Conservation (phyloP, 352 stramenopile genomes). For the Globisporangium lucens region DNA sequence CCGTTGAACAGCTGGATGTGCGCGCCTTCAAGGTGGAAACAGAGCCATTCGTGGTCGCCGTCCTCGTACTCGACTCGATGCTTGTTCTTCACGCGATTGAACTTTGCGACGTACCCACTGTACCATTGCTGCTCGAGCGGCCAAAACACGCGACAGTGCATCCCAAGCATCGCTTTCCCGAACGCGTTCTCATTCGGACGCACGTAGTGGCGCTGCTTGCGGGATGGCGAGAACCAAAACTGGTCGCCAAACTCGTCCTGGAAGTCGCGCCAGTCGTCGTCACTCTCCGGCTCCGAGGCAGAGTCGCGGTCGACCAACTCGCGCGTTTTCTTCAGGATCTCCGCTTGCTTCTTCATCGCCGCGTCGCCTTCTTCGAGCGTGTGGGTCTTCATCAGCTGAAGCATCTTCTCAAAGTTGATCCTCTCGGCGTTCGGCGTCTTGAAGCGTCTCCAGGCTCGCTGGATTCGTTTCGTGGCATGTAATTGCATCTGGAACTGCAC, state of each 20-base stretch:
- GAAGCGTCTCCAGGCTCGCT: constrained; percentile 48
- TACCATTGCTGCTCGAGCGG: constrained; percentile 79
- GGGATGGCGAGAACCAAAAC: constrained; percentile 82
- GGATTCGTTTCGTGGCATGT: constrained; percentile 45
- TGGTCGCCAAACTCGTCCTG: constrained; percentile 53
- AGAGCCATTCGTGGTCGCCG: constrained; percentile 74
- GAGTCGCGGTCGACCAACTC: constrained; percentile 58
- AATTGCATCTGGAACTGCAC: constrained; percentile 31
- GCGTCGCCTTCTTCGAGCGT: constrained; percentile 43
- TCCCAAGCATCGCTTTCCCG: constrained; percentile 54
- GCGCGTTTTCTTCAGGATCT: constrained; percentile 45
- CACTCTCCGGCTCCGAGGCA: constrained; percentile 66
- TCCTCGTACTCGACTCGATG: constrained; percentile 75
- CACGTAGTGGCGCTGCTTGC: constrained; percentile 52
- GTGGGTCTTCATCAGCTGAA: constrained; percentile 44
- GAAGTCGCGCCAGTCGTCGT: constrained; percentile 79
- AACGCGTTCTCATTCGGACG: constrained; percentile 61
- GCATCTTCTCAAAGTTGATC: constrained; percentile 48
- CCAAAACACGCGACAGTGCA: constrained; percentile 67
- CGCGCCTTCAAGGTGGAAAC: constrained; percentile 32
- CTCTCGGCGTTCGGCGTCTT: constrained; percentile 38
- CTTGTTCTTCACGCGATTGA: constrained; percentile 61
- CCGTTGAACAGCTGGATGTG: constrained; percentile 69
- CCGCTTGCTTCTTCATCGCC: constrained; percentile 39
- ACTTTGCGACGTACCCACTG: constrained; percentile 44